Evolutionary conservation across 129 eudicot species (phyloP).

Genomic region (Lonicera japonica): DNA sequence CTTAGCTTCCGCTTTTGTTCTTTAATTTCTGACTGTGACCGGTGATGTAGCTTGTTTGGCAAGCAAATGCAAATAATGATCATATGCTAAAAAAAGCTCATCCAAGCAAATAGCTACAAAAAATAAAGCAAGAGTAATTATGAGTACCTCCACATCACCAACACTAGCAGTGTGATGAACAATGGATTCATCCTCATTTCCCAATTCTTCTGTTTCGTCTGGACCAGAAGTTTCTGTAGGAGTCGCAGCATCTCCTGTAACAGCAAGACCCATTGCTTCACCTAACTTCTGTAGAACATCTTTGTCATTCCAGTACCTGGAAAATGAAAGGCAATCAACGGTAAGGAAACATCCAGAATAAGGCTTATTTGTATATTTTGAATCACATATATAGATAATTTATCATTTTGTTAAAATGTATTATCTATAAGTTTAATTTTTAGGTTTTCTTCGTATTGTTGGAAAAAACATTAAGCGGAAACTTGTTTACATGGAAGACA

Average conservation of each 20-base stretch:
- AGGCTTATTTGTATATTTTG: background rate
- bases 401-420: no score
- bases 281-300: constrained; percentile 75
- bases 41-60: background rate
- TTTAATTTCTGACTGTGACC: no score
- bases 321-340: background rate
- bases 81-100: background rate
- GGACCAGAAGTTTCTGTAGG: constrained; percentile 49
- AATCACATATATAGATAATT: no score
- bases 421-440: no score
- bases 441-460: no score
- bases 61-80: background rate
- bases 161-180: constrained; percentile 89
- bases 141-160: constrained; percentile 75
- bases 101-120: background rate
- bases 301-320: constrained; percentile 87
- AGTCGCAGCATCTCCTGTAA: constrained; percentile 41
- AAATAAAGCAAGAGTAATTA: background rate
- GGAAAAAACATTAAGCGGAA: no score
- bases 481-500: no score
- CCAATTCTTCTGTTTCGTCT: constrained; percentile 63
- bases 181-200: constrained; percentile 73
- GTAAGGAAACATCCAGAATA: background rate
- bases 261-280: constrained; percentile 95
- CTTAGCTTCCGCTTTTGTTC: no score